These are phyloP conservation scores for Cyberlindnera lachancei DNA, from an alignment of 805 yeast genomes.

Conservation along the genomic window DNA sequence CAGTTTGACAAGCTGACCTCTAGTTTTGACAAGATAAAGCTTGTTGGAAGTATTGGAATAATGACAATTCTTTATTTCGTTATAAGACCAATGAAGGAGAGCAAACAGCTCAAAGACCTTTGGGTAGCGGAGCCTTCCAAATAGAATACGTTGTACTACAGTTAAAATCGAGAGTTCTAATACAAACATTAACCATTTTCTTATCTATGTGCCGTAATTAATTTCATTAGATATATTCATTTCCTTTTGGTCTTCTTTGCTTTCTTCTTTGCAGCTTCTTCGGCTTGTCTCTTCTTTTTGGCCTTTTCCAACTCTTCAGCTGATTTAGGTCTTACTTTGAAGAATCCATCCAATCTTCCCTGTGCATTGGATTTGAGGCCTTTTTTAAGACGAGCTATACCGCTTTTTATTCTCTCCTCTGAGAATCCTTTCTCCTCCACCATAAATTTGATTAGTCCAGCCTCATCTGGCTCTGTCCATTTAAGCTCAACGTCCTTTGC, in stretches of 20 bases:
- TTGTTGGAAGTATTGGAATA: constrained; percentile 50
- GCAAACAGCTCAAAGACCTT: constrained; percentile 39
- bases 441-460: constrained; percentile 75
- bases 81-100: constrained; percentile 50
- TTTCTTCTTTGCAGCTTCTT: constrained; percentile 23
- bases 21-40: constrained; percentile 58
- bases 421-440: constrained; percentile 85
- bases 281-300: constrained; percentile 22
- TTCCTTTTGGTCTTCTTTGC: constrained; percentile 17
- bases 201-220: no score
- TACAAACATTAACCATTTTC: no score
- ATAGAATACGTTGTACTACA: constrained; percentile 1
- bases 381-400: constrained; percentile 78
- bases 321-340: constrained; percentile 56
- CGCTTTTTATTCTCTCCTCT: constrained; percentile 85
- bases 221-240: no score
- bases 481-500: constrained; percentile 60
- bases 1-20: constrained; percentile 71
- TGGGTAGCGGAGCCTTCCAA: constrained; percentile 9
- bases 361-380: constrained; percentile 82
- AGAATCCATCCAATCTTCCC: constrained; percentile 89
- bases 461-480: constrained; percentile 86
- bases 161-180: no score
- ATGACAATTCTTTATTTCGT: constrained; percentile 39
- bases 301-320: constrained; percentile 32